phyloP scores from a whole-genome alignment of 352 stramenopile species.

The Thalassiosira mediterranea region DNA sequence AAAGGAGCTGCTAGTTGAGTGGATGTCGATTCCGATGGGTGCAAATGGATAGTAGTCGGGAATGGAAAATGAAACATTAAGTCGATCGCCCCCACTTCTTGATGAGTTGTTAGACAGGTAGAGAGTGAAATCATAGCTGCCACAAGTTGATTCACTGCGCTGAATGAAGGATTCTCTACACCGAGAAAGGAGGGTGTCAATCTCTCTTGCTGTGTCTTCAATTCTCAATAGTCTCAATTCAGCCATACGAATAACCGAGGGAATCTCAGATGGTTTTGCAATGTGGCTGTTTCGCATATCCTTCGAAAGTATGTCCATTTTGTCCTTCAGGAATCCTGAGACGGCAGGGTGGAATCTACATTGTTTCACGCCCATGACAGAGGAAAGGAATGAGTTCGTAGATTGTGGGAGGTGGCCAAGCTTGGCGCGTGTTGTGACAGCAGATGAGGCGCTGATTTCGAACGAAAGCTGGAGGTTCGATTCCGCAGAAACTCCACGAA shows the following conservation, averaged over 20 bases:
- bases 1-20: conserved; percentile 44
- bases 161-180: conserved; percentile 57
- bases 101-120: conserved; percentile 28
- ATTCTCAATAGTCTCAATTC: conserved; percentile 57
- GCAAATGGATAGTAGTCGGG: conserved; percentile 66
- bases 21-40: conserved; percentile 53
- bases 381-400: conserved; percentile 28
- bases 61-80: conserved; percentile 59
- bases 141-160: conserved; percentile 25
- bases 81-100: conserved; percentile 14
- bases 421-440: conserved; percentile 24
- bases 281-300: conserved; percentile 27
- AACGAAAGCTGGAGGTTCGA: conserved; percentile 44
- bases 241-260: conserved; percentile 45
- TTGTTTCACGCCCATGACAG: conserved; percentile 15
- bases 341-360: conserved; percentile 34
- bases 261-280: conserved; percentile 36
- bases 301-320: conserved; percentile 31
- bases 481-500: conserved; percentile 31
- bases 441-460: conserved; percentile 16
- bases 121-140: conserved; percentile 42
- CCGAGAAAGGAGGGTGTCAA: conserved; percentile 46
- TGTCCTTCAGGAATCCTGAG: conserved; percentile 30
- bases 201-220: conserved; percentile 54
- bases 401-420: conserved; percentile 23